Evolutionary conservation across 768 basidiomycete species (phyloP), one percentile per base, ranked within the genome.

Genomic region (Russula dissimulans): DNA sequence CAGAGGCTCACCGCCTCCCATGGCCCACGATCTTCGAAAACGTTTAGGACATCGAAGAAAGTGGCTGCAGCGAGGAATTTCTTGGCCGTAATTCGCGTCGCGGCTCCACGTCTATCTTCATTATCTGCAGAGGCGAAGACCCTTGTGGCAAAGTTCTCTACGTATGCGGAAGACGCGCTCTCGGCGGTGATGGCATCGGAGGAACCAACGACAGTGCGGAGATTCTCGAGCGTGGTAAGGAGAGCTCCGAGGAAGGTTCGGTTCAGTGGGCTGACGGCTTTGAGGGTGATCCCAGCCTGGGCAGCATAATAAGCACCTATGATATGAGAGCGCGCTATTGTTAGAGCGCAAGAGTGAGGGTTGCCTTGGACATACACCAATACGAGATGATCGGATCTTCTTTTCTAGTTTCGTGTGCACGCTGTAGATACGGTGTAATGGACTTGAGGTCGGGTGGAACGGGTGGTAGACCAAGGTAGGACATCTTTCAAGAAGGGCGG

Each of bases 1-100:
- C 22, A 10, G 15, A 10, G 10, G 14, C 65, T 60, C 43, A 66
- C 65, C 56, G 55, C 49, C 45, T 66, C 63, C 63, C 56, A 66
- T 1, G 65, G 51, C 15, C 57, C 49, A 22, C 34, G 63, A 42
- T 59, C 63, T 29, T 69, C 70, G 68, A 95, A 95, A 5, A 84
- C 80, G 51, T 80, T 82, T 55, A 97, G 80, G 32, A 97, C 77
- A 72, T 99, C 94, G 47, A 98, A 82, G 73, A 98, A 98, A 70
- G 92, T 91, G 54, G 92, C 87, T 36, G 95, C 92, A 14, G 93
- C 95, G 4, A 97, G 77, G 71, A 98, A 98, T 72, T 95, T 95
- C 69, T 88, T 89, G 5, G 95, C 93, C 1, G 95, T 98, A 18
- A 67, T 92, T 91, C 87, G 85, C 38, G 86, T 89, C 14, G 88